Conservation (phyloP, 2,329 filamentous ascomycete species). For the Periconia sp. region DNA sequence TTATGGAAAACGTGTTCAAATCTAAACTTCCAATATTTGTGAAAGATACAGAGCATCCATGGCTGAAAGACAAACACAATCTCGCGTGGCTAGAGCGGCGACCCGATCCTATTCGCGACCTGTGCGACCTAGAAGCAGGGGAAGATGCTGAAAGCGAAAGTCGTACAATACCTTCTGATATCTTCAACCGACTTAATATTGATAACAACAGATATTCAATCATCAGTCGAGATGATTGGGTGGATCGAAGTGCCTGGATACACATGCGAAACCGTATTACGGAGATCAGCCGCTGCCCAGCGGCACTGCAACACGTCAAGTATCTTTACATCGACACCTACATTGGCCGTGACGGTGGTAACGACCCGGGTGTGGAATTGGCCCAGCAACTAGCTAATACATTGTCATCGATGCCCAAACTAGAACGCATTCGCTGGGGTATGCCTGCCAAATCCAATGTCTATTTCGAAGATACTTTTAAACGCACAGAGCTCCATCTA, state of each 20-base stretch:
- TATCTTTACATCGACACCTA: constrained; percentile 3
- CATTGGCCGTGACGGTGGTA: background rate
- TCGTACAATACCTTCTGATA: constrained; percentile 3
- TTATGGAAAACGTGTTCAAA: too few species aligned
- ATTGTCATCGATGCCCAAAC: constrained; percentile 1
- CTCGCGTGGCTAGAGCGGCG: background rate
- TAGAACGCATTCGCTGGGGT: background rate
- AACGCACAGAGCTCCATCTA: background rate
- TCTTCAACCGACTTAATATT: constrained; percentile 1
- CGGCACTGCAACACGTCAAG: constrained; percentile 5
- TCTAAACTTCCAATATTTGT: constrained; percentile 1
- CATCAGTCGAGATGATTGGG: background rate
- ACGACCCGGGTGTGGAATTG: background rate
- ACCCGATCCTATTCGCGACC: background rate
- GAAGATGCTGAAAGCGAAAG: background rate
- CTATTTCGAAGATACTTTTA: constrained; percentile 1
- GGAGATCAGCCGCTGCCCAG: constrained; percentile 6
- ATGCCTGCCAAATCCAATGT: background rate
- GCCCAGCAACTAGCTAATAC: constrained; percentile 1
- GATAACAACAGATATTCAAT: constrained; percentile 3
- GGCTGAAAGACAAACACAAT: constrained; percentile 1
- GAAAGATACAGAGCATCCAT: background rate
- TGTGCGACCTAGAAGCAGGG: background rate
- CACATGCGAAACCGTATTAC: constrained; percentile 1
- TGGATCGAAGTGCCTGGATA: background rate